phyloP scores from a whole-genome alignment of 345 rosid genomes.

The Populus ilicifolia region DNA sequence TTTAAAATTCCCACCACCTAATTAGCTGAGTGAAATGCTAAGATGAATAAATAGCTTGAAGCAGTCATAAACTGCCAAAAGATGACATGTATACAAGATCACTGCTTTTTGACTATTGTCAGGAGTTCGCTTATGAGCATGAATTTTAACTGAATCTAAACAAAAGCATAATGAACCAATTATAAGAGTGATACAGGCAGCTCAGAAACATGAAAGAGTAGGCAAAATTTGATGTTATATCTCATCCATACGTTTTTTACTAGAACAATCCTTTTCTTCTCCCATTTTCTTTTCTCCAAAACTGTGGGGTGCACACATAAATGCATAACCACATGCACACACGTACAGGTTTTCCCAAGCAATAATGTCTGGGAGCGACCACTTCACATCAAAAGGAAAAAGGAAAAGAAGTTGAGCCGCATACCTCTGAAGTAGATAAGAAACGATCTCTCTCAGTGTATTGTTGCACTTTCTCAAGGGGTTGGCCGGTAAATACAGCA shows the following conservation, averaged over 20 bases:
- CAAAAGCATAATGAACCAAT: not conserved
- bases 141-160: not conserved
- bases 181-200: not conserved
- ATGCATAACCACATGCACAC: not conserved
- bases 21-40: not conserved
- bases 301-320: not conserved
- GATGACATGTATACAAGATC: not conserved
- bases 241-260: not conserved
- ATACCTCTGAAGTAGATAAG: slow-evolving; percentile 81
- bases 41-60: not conserved
- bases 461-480: slow-evolving; percentile 76
- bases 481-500: slow-evolving; percentile 79
- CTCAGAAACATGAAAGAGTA: not conserved
- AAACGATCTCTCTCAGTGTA: slow-evolving; percentile 84
- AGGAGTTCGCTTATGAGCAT: not conserved
- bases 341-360: not conserved
- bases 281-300: not conserved
- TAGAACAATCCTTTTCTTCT: not conserved
- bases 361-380: not conserved
- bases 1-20: not conserved
- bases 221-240: not conserved
- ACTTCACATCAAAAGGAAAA: not conserved
- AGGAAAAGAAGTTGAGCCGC: not conserved
- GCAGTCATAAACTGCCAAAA: not conserved
- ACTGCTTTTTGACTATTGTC: too few relatives aligned